phyloP scores from a whole-genome alignment of 371 early-diverging fungal species.

The Actinomucor elegans region DNA sequence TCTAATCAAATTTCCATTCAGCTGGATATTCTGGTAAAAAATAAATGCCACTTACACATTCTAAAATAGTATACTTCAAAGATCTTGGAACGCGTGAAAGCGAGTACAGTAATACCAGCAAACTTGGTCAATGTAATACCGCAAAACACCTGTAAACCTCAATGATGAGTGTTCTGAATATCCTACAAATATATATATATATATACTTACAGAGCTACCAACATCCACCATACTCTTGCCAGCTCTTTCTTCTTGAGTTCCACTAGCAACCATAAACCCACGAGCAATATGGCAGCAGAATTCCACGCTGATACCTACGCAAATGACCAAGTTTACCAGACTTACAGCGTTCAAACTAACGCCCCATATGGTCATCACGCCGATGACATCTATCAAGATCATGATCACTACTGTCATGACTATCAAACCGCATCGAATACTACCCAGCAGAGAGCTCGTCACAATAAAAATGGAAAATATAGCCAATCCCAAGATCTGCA shows the following conservation, averaged over 20 bases:
- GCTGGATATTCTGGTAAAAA: no score
- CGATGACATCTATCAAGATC: constrained; percentile 67
- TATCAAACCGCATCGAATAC: constrained; percentile 55
- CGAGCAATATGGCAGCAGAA: constrained; percentile 76
- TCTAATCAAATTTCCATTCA: constrained; percentile 41
- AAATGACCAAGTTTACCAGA: constrained; percentile 75
- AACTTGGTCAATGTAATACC: constrained; percentile 80
- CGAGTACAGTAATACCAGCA: constrained; percentile 70
- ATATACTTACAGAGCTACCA: constrained; percentile 63
- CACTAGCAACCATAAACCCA: constrained; percentile 58
- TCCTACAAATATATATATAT: no score
- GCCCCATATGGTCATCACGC: constrained; percentile 67
- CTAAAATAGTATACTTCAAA: constrained; percentile 81
- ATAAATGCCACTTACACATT: constrained; percentile 53
- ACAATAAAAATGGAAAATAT: constrained; percentile 63
- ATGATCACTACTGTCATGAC: constrained; percentile 62
- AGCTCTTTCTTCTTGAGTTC: constrained; percentile 44
- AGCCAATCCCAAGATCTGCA: constrained; percentile 55
- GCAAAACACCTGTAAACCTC: constrained; percentile 63
- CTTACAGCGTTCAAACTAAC: constrained; percentile 73
- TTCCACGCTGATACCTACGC: constrained; percentile 78
- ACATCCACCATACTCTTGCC: constrained; percentile 61
- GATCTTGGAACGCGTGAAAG: constrained; percentile 72
- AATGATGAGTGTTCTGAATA: background rate
- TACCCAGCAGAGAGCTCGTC: constrained; percentile 58